Evolutionary conservation across 495 filamentous ascomycete species (phyloP), one percentile per base, ranked within the genome.

Genomic region (Saxispiralis lemnorum): DNA sequence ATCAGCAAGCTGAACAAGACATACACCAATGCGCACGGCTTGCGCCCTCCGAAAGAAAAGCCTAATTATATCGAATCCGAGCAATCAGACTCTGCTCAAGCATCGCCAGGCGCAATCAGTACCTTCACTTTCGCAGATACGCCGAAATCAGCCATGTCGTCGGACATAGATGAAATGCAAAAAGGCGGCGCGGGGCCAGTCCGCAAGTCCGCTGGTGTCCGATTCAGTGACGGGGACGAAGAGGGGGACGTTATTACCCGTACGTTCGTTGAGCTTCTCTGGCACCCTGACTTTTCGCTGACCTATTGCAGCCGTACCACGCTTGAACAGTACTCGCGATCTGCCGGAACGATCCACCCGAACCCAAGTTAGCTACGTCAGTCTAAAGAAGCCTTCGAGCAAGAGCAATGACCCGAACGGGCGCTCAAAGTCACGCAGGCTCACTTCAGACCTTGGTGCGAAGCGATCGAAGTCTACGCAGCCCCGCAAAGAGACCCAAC

Each of bases 401-500:
- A 52, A 52, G 43, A 46, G n/a, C 31, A 51, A 44, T 24, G 9
- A 2, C 21, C 1, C 13, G 28, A 51, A 39, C 17, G 20, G 12
- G 12, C 15, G 30, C 11, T 20, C 2, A 3, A 53, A 51, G 35
- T 15, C 40, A 21, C 31, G 37, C 21, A 45, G 30, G n/a, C 39
- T 56, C 19, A 45, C 40, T 9, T 56, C 54, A 11, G 47, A 53
- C 32, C 44, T 47, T 7, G 30, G 7, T 39, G 13, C 24, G 11
- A 30, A 31, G 31, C 37, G 21, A 20, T 11, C 43, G 17, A 44
- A 30, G 19, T 6, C 31, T 17, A 13, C 44, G 38, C 38, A 39
- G 28, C 37, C 11, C 13, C 46, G 45, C 34, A 31, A 31, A 4
- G 53, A 61, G n/a, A 66, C 62, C 13, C 50, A 55, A 10, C 61